These are phyloP conservation scores for Oryza nivara DNA, from an alignment of 176 grass and related monocot genomes.

Conservation along the genomic window DNA sequence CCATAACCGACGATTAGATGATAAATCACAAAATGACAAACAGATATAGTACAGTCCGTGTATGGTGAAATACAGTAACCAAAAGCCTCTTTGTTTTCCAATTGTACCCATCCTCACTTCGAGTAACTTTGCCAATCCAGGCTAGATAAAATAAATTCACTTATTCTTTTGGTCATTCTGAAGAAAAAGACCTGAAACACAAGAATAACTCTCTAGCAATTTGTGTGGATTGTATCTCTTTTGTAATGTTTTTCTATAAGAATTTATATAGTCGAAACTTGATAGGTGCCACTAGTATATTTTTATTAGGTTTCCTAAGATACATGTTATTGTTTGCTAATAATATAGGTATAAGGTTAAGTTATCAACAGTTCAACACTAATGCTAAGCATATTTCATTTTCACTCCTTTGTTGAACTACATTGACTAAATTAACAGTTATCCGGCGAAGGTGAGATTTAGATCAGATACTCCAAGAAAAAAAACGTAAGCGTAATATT, in stretches of 20 bases:
- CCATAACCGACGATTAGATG: background rate
- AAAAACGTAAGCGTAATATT: background rate
- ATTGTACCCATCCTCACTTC: background rate
- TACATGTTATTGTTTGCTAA: conserved; percentile 17
- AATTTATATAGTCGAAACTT: background rate
- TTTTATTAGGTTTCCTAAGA: background rate
- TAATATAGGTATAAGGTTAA: background rate
- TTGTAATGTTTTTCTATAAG: background rate
- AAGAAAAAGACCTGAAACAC: conserved; percentile 5
- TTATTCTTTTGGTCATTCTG: background rate
- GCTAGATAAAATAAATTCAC: background rate
- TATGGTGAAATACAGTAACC: background rate
- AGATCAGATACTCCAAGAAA: background rate
- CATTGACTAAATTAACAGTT: background rate
- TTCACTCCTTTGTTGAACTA: background rate
- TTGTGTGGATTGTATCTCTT: background rate
- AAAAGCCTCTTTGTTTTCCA: background rate
- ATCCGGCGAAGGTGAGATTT: background rate
- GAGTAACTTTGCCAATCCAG: conserved; percentile 26
- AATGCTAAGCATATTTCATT: background rate
- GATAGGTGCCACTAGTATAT: background rate
- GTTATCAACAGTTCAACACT: background rate
- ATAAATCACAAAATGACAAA: conserved; percentile 3
- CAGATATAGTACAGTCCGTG: background rate
- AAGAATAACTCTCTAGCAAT: background rate